phyloP scores from a whole-genome alignment of 306 rosid species.

The Gleditsia sinensis region DNA sequence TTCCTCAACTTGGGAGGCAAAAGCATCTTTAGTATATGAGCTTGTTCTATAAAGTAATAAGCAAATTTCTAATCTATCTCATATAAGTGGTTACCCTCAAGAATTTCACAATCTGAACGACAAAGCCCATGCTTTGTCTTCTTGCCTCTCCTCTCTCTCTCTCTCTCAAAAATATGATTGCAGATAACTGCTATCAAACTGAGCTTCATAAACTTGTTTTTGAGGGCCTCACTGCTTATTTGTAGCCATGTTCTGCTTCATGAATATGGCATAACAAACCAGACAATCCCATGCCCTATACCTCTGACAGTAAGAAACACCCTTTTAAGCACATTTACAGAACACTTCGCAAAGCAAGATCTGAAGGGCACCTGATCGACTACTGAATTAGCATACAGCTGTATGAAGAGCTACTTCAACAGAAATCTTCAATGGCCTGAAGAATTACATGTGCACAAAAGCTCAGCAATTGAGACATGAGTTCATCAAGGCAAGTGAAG shows the following conservation, averaged over 20 bases:
- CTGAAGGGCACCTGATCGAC: slow-evolving; percentile 24
- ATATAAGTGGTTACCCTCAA: slow-evolving; percentile 9
- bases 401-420: slow-evolving; percentile 35
- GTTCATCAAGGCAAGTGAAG: slow-evolving; percentile 23
- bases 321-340: slow-evolving; percentile 26
- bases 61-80: slow-evolving; percentile 17
- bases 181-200: neutral
- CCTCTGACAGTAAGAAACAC: slow-evolving; percentile 27
- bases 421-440: slow-evolving; percentile 33
- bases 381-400: slow-evolving; percentile 22
- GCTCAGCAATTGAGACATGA: slow-evolving; percentile 30
- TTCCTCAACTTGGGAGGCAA: slow-evolving; percentile 25
- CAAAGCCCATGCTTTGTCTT: neutral
- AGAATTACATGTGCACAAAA: slow-evolving; percentile 33
- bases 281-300: slow-evolving; percentile 29
- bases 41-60: neutral
- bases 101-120: neutral
- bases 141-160: too few species aligned
- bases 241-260: slow-evolving; percentile 33
- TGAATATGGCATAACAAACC: slow-evolving; percentile 13
- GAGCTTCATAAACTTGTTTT: neutral
- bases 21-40: slow-evolving; percentile 1
- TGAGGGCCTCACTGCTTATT: slow-evolving; percentile 4
- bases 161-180: neutral
- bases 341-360: slow-evolving; percentile 26